Evolutionary conservation across 139 green algal species (phyloP), one percentile per base, ranked within the genome.

Genomic region (Chlamydomonas urium): DNA sequence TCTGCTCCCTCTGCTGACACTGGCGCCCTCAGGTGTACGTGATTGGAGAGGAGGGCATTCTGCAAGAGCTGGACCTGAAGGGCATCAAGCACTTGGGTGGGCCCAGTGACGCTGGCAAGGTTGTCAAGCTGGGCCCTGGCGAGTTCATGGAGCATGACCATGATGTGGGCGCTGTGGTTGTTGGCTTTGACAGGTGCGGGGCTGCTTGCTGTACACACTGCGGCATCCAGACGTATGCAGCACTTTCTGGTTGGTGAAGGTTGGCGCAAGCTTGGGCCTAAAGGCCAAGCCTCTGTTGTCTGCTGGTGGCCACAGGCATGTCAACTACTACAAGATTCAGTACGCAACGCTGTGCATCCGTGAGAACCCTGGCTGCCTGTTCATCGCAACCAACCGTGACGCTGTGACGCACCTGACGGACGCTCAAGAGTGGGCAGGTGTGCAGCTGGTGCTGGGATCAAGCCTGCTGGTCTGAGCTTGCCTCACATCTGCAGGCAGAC

Each of bases 251-350:
- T n/a, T n/a, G n/a, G n/a, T n/a, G n/a, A n/a, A n/a, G n/a, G n/a
- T n/a, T n/a, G n/a, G n/a, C n/a, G n/a, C n/a, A n/a, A n/a, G n/a
- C n/a, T n/a, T n/a, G n/a, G n/a, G n/a, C n/a, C n/a, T n/a, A n/a
- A n/a, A n/a, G n/a, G n/a, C n/a, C n/a, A n/a, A n/a, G n/a, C n/a
- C n/a, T n/a, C 21, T 95, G 95, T 56, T n/a, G 98, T 98, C n/a
- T n/a, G n/a, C n/a, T n/a, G n/a, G n/a, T n/a, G n/a, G n/a, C 80
- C 95, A 99, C 89, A 85, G 94, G 42, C 78, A 98, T 87, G 86
- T 99, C 85, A 99, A 98, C 88, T 99, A 99, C 88, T 94, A 98
- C 90, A 99, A 99, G 85, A 96, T 99, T 73, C 94, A 99, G 90
- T 95, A 93, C 63, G 94, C 94, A 8, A 98, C 92, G 31, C 87